Percentiles rank a stretch among this genome's conserved stretches.
Conservation (phyloP, 2,329 filamentous ascomycete species). For the Claviceps monticola region DNA sequence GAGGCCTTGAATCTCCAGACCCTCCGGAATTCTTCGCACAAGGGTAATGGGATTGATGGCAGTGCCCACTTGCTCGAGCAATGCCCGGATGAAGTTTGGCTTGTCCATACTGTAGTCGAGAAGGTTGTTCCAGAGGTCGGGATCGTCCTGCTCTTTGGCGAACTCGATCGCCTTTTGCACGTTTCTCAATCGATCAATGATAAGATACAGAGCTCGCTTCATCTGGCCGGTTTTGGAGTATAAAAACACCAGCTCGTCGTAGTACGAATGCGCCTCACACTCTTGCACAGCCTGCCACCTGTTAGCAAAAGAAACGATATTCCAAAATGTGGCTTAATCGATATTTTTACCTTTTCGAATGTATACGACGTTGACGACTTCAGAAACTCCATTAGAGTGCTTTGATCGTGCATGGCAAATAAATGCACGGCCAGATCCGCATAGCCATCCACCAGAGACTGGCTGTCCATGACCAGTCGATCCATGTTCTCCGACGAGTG, state of each 20-base stretch:
- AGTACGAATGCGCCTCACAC: slow-evolving; percentile 69
- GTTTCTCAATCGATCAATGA: slow-evolving; percentile 84
- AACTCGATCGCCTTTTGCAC: slow-evolving; percentile 89
- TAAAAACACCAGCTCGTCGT: slow-evolving; percentile 87
- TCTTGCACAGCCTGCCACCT: slow-evolving; percentile 48
- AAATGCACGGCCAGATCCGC: slow-evolving; percentile 76
- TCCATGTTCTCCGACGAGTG: slow-evolving; percentile 40
- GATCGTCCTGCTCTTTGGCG: slow-evolving; percentile 83
- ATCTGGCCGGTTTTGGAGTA: slow-evolving; percentile 92
- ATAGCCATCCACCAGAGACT: slow-evolving; percentile 67
- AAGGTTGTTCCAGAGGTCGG: slow-evolving; percentile 88
- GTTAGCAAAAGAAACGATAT: slow-evolving; percentile 7
- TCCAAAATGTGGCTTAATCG: neutral
- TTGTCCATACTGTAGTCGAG: slow-evolving; percentile 97
- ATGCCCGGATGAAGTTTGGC: slow-evolving; percentile 78
- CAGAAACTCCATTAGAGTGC: slow-evolving; percentile 74
- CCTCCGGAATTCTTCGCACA: slow-evolving; percentile 80
- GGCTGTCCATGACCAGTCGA: slow-evolving; percentile 42
- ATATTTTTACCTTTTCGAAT: slow-evolving; percentile 51
- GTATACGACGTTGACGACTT: slow-evolving; percentile 74
- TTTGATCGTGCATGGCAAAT: slow-evolving; percentile 72
- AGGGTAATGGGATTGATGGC: slow-evolving; percentile 85
- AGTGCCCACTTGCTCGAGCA: slow-evolving; percentile 88
- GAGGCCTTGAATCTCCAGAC: slow-evolving; percentile 81
- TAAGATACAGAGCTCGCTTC: slow-evolving; percentile 79